A percentile compares a stretch with the other conserved stretches of the same genome.
phyloP scores from a whole-genome alignment of 345 rosid species.

The Populus simonii region DNA sequence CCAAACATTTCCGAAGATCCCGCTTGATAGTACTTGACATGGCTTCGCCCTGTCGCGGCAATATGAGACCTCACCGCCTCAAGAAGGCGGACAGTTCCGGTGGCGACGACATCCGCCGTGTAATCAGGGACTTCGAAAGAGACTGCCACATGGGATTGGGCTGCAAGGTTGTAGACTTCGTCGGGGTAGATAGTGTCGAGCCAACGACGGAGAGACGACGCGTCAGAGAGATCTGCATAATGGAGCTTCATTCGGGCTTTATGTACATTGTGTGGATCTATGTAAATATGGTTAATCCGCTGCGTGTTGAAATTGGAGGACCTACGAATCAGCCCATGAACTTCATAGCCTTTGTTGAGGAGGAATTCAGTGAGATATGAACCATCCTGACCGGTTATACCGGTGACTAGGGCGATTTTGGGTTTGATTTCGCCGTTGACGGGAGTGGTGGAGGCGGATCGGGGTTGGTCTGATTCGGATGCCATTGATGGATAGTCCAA shows the following conservation, averaged over 20 bases:
- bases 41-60: conserved; percentile 58
- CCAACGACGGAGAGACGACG: conserved; percentile 97
- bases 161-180: conserved; percentile 93
- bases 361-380: conserved; percentile 90
- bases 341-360: conserved; percentile 72
- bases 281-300: conserved; percentile 91
- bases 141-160: conserved; percentile 92
- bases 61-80: conserved; percentile 93
- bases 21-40: conserved; percentile 81
- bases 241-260: conserved; percentile 91
- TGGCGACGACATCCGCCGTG: conserved; percentile 92
- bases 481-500: conserved; percentile 16
- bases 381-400: conserved; percentile 96
- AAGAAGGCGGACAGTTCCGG: conserved; percentile 86
- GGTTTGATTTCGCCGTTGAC: conserved; percentile 30
- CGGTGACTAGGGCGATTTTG: conserved; percentile 77
- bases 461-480: conserved; percentile 16
- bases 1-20: conserved; percentile 99
- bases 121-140: conserved; percentile 97
- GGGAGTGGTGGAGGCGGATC: conserved; percentile 23
- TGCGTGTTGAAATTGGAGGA: conserved; percentile 98
- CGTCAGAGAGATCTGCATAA: conserved; percentile 79
- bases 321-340: conserved; percentile 87
- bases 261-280: conserved; percentile 87
- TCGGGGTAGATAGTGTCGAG: conserved; percentile 79